Percentiles rank a stretch among this genome's conserved stretches.
Evolutionary conservation across 805 yeast genomes (phyloP).

Genomic region (Peterozyma toletana): DNA sequence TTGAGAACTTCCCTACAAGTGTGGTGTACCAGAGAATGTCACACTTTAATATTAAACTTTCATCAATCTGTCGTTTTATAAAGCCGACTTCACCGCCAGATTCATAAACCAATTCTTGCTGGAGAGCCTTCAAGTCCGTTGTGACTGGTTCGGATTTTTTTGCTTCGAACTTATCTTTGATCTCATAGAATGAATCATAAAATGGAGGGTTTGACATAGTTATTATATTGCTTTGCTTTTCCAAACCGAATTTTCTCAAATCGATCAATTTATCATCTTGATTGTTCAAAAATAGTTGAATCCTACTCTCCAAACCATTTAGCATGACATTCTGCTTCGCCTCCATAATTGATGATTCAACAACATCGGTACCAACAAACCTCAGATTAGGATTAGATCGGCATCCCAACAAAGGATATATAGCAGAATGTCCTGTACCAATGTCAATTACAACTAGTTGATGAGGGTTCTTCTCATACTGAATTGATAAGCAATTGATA

Average conservation of each 20-base stretch:
- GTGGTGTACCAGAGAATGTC: slow-evolving; percentile 32
- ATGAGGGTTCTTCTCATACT: neutral
- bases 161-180: slow-evolving; percentile 12
- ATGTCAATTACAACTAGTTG: slow-evolving; percentile 28
- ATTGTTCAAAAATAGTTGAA: slow-evolving; percentile 8
- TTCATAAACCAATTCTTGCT: slow-evolving; percentile 28
- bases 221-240: slow-evolving; percentile 9
- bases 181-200: slow-evolving; percentile 28
- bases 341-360: slow-evolving; percentile 20
- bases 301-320: slow-evolving; percentile 18
- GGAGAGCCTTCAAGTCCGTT: slow-evolving; percentile 22
- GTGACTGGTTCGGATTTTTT: slow-evolving; percentile 15
- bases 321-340: slow-evolving; percentile 19
- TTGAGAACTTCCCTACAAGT: slow-evolving; percentile 14
- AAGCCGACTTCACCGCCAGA: slow-evolving; percentile 40
- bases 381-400: slow-evolving; percentile 14
- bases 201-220: slow-evolving; percentile 51
- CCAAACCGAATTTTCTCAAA: neutral
- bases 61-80: slow-evolving; percentile 24
- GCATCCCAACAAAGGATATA: slow-evolving; percentile 35
- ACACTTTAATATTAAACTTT: slow-evolving; percentile 16
- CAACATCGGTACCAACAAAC: slow-evolving; percentile 37
- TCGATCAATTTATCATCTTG: neutral
- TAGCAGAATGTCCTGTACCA: slow-evolving; percentile 43
- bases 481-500: slow-evolving; percentile 9